Conservation (phyloP, 2,329 filamentous ascomycete genomes). For the Colletotrichum kahawae region DNA sequence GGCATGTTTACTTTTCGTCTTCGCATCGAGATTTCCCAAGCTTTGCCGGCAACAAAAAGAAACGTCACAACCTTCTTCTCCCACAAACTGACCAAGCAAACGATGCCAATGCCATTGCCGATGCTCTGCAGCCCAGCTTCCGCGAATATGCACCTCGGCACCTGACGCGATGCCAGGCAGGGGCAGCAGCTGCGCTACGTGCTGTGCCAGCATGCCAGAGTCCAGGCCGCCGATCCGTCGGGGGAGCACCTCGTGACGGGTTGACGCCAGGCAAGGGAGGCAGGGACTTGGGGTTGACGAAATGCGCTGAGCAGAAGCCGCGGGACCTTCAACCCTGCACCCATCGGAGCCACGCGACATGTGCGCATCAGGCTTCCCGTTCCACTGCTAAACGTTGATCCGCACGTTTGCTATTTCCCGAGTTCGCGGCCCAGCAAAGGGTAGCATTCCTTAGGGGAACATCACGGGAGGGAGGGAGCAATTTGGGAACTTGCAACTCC, state of each 20-base stretch:
- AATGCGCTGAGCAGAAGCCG: background rate
- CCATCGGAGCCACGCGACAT: background rate
- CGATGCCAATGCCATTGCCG: background rate
- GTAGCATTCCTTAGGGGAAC: background rate
- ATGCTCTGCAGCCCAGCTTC: background rate
- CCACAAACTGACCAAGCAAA: background rate
- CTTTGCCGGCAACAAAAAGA: background rate
- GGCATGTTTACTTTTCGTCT: background rate
- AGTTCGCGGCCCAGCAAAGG: background rate
- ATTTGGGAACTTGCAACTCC: background rate
- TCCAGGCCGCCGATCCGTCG: conserved; percentile 7
- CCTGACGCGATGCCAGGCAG: background rate
- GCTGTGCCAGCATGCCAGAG: conserved; percentile 8
- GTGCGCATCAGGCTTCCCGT: background rate
- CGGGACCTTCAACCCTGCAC: background rate
- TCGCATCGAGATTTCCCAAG: background rate
- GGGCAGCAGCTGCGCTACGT: background rate
- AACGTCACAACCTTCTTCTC: background rate
- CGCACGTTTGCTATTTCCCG: background rate
- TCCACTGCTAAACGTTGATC: background rate
- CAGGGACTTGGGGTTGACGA: background rate
- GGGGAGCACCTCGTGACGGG: conserved; percentile 8
- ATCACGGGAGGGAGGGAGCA: background rate
- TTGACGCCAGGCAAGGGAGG: background rate
- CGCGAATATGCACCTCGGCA: conserved; percentile 3